phyloP scores from a whole-genome alignment of 2,329 filamentous ascomycete species.

The Amphichorda felina region DNA sequence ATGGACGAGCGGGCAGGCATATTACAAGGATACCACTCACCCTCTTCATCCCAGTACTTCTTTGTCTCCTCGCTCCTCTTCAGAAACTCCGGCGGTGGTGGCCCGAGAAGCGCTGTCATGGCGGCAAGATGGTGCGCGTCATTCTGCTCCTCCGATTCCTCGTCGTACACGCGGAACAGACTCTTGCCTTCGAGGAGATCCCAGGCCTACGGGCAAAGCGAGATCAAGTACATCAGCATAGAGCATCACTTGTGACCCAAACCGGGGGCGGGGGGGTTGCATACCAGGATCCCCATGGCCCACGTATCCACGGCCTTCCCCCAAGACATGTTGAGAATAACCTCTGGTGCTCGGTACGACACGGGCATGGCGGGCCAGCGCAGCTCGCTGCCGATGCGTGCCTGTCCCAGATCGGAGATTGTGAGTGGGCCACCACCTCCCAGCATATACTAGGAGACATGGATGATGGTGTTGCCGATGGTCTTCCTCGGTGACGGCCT shows the following conservation, averaged over 20 bases:
- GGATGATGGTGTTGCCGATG: conserved; percentile 11
- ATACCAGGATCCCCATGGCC: conserved; percentile 21
- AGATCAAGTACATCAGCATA: background rate
- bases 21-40: conserved; percentile 6
- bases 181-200: conserved; percentile 10
- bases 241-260: too few relatives aligned
- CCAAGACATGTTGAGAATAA: conserved; percentile 23
- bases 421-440: conserved; percentile 16
- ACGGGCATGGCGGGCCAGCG: conserved; percentile 14
- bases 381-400: conserved; percentile 15
- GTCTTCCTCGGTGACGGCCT: conserved; percentile 17
- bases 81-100: conserved; percentile 13
- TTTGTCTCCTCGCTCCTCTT: conserved; percentile 7
- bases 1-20: background rate
- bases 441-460: conserved; percentile 19
- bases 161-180: conserved; percentile 13
- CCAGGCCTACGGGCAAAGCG: conserved; percentile 9
- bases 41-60: conserved; percentile 14
- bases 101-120: conserved; percentile 15
- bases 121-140: conserved; percentile 15
- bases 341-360: conserved; percentile 21
- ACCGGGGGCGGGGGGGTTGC: background rate
- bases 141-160: conserved; percentile 10
- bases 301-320: conserved; percentile 20
- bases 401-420: conserved; percentile 23